phyloP scores from a whole-genome alignment of 2,329 filamentous ascomycete species.

The Trichoderma sp. region DNA sequence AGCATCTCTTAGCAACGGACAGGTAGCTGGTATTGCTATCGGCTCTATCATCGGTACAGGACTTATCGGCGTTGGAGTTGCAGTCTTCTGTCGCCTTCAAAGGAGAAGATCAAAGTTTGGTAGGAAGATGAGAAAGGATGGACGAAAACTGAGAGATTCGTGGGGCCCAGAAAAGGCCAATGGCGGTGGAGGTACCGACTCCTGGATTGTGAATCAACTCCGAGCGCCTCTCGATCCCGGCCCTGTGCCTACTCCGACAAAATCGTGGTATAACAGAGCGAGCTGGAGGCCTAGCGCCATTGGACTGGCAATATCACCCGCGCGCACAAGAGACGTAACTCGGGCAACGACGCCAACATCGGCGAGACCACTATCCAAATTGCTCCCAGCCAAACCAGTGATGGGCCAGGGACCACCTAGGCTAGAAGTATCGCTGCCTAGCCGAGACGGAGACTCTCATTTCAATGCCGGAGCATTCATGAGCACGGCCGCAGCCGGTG shows the following conservation, averaged over 20 bases:
- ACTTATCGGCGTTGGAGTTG: constrained; percentile 52
- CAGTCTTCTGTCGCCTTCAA: constrained; percentile 51
- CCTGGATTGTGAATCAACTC: constrained; percentile 37
- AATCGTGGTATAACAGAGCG: constrained; percentile 36
- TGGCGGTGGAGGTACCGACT: constrained; percentile 29
- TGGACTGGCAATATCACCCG: constrained; percentile 50
- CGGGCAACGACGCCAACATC: constrained; percentile 31
- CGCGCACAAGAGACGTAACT: constrained; percentile 34
- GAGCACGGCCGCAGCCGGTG: constrained; percentile 14
- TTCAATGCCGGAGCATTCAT: background rate
- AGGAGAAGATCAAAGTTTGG: constrained; percentile 43
- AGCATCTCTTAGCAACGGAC: constrained; percentile 43
- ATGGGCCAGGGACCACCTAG: constrained; percentile 39
- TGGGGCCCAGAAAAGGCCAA: constrained; percentile 41
- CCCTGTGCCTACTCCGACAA: constrained; percentile 31
- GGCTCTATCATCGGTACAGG: constrained; percentile 54
- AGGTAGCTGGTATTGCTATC: constrained; percentile 62
- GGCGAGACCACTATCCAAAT: constrained; percentile 45
- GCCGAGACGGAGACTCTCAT: constrained; percentile 2
- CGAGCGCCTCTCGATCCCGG: constrained; percentile 33
- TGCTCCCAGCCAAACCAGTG: constrained; percentile 52
- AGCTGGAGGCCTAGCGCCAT: constrained; percentile 46
- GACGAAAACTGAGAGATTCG: constrained; percentile 38
- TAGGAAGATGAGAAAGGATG: constrained; percentile 17
- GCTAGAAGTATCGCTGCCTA: constrained; percentile 17